Evolutionary conservation across 139 green algal species (phyloP).

Genomic region (Chlorella vulgaris): DNA sequence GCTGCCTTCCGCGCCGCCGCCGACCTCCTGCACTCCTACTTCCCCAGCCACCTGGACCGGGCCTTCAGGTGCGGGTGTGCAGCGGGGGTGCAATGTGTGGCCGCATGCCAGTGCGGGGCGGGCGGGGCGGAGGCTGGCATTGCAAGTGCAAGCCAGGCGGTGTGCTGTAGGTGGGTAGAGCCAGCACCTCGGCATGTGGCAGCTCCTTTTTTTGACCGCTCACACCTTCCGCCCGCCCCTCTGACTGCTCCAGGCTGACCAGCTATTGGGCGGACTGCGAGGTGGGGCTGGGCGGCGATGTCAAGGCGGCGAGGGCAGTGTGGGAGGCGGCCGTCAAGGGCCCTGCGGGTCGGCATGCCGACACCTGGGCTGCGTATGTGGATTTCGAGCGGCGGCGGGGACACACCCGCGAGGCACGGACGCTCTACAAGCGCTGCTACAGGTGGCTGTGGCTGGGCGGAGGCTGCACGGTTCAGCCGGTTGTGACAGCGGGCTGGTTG

Average conservation of each 20-base stretch:
- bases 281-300: conserved; percentile 49
- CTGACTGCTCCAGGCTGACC: conserved; percentile 44
- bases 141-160: no score
- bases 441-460: conserved; percentile 5
- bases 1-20: conserved; percentile 8
- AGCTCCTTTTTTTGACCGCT: no score
- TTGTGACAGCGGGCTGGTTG: no score
- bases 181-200: no score
- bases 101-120: neutral
- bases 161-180: neutral
- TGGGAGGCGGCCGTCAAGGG: conserved; percentile 75
- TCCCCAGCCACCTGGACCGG: conserved; percentile 63
- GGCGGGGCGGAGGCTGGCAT: neutral
- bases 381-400: conserved; percentile 59
- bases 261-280: conserved; percentile 79
- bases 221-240: neutral
- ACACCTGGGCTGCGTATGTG: conserved; percentile 66
- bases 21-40: conserved; percentile 58
- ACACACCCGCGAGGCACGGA: conserved; percentile 46
- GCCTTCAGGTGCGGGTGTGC: conserved; percentile 13
- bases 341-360: conserved; percentile 29
- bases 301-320: conserved; percentile 59
- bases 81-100: neutral
- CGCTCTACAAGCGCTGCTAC: conserved; percentile 68
- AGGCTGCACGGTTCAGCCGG: neutral